These are phyloP conservation scores for Murraya koenigii DNA, from an alignment of 345 rosid genomes.

Conservation along the genomic window DNA sequence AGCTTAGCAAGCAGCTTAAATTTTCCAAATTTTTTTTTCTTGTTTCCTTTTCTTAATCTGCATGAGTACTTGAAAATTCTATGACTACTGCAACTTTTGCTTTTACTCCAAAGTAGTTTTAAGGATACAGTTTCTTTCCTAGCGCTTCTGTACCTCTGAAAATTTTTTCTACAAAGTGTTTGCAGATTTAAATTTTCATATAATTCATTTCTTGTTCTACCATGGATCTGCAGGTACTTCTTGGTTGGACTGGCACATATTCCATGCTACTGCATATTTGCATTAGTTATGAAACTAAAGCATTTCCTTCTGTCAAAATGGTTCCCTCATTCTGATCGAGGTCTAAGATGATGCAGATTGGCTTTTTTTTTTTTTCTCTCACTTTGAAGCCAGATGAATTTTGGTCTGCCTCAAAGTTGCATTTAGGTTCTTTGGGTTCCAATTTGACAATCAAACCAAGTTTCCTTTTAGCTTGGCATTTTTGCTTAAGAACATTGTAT, in stretches of 20 bases:
- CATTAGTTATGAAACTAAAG: constrained; percentile 35
- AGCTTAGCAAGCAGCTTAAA: neutral
- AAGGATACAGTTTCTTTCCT: neutral
- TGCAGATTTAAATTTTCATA: neutral
- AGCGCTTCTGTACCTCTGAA: neutral
- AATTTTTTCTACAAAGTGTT: neutral
- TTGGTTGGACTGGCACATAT: constrained; percentile 49
- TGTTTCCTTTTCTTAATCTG: too few relatives aligned
- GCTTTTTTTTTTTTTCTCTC: too few relatives aligned
- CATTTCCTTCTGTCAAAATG: constrained; percentile 42
- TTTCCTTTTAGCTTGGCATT: neutral
- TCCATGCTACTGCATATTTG: constrained; percentile 56
- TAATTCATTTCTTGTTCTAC: neutral
- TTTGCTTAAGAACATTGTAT: neutral
- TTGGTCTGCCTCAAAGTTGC: too few relatives aligned
- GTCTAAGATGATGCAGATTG: constrained; percentile 7
- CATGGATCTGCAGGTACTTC: constrained; percentile 46
- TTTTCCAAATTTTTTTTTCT: neutral
- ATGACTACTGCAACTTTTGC: too few relatives aligned
- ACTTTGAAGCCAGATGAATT: too few relatives aligned
- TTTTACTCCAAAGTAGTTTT: neutral
- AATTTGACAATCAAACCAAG: neutral
- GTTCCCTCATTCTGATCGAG: constrained; percentile 36
- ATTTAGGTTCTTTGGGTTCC: neutral
- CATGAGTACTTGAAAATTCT: too few relatives aligned